Evolutionary conservation across 83 land plant genomes (phyloP).

Genomic region (Diphasiastrum complanatum): DNA sequence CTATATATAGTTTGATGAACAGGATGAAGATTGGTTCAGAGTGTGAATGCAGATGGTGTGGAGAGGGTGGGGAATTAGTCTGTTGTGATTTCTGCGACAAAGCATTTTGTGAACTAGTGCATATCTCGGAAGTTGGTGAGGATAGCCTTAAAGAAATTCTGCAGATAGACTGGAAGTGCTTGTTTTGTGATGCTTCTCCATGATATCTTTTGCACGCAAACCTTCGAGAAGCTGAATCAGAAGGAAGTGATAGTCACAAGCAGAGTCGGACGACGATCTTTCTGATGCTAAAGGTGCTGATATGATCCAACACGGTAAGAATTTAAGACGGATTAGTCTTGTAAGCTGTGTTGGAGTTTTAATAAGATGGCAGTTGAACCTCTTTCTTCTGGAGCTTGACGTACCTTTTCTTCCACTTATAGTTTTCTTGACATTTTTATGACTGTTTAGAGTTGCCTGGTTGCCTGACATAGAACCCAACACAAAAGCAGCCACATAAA

Average conservation of each 20-base stretch:
- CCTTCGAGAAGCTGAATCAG: conserved; percentile 10
- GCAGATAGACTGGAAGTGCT: conserved; percentile 54
- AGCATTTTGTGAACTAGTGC: conserved; percentile 57
- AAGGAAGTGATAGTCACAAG: no score
- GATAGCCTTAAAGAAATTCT: conserved; percentile 27
- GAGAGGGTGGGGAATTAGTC: conserved; percentile 47
- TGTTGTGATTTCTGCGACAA: conserved; percentile 63
- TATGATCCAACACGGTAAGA: no score
- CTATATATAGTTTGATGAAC: not conserved
- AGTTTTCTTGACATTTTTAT: no score
- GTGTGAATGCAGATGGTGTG: conserved; percentile 83
- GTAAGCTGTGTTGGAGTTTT: no score
- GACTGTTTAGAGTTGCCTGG: no score
- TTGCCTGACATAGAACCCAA: no score
- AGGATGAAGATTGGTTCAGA: conserved; percentile 72
- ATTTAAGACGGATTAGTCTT: no score
- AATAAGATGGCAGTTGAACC: no score
- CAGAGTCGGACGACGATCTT: conserved; percentile 16
- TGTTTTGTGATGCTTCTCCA: conserved; percentile 45
- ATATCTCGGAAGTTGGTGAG: conserved; percentile 54
- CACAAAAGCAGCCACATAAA: no score
- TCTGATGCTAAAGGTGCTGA: conserved; percentile 1
- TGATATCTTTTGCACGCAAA: conserved; percentile 3
- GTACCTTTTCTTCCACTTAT: no score
- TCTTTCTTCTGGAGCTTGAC: no score